Conservation (phyloP, 2,329 filamentous ascomycete species). For the Ophiosphaerella narmari region DNA sequence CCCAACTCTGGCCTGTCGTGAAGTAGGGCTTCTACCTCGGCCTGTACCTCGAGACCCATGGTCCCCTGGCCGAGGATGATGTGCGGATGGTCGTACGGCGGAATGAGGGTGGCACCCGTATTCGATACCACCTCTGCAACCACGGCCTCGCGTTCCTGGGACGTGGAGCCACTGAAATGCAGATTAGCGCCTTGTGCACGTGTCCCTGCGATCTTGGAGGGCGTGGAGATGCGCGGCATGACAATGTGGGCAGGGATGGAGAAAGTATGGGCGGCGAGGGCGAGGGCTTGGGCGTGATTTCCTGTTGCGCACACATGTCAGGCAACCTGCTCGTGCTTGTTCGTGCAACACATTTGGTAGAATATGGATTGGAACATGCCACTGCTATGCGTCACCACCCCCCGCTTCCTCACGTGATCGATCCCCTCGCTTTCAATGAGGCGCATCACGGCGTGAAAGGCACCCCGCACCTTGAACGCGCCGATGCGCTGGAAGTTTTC, state of each 20-base stretch:
- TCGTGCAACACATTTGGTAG: not conserved
- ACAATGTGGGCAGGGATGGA: conserved; percentile 82
- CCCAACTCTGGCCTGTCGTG: conserved; percentile 16
- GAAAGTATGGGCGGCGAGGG: conserved; percentile 77
- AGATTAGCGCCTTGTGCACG: conserved; percentile 76
- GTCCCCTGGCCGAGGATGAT: conserved; percentile 96
- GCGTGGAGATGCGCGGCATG: conserved; percentile 84
- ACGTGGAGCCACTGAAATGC: conserved; percentile 81
- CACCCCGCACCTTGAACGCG: conserved; percentile 90
- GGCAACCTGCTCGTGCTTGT: too few relatives aligned
- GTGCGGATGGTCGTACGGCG: conserved; percentile 90
- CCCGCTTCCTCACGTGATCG: conserved; percentile 58
- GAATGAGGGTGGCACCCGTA: conserved; percentile 79
- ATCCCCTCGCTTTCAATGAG: conserved; percentile 62
- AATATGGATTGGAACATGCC: conserved; percentile 56
- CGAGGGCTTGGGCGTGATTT: conserved; percentile 92
- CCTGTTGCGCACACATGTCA: conserved; percentile 55
- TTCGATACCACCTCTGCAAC: conserved; percentile 69
- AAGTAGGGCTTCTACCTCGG: conserved; percentile 67
- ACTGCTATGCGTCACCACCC: conserved; percentile 88
- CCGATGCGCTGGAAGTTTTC: conserved; percentile 91
- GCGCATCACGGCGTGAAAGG: conserved; percentile 80
- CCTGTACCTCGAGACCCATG: conserved; percentile 77
- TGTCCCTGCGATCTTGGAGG: conserved; percentile 87
- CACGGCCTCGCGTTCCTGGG: conserved; percentile 77